Evolutionary conservation across 1,139 yeast species (phyloP), one percentile per base, ranked within the genome.

Genomic region (Ogataea hybrid): DNA sequence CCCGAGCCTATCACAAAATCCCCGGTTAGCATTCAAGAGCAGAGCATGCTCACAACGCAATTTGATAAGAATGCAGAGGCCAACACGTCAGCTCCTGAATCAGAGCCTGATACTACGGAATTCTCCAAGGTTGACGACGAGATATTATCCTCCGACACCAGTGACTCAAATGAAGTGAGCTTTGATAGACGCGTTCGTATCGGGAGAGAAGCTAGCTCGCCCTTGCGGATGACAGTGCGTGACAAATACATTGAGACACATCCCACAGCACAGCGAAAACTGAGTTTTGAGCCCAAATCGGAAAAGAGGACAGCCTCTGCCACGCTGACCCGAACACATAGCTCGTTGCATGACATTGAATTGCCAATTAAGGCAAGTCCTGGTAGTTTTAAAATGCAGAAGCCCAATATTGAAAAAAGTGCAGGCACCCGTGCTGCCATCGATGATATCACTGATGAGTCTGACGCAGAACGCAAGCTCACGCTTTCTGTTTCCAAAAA

Each of bases 401-500:
- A 18, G 5, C 32, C 30, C 10, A 43, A 42, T 37, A 15, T 18
- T 22, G 31, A 17, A 8, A 32, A 36, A 16, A 10, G 3, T 22
- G 27, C 25, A 10, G 20, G 22, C 10, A 11, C n/a, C 15, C 18
- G 25, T 9, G 36, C 11, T 4, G 18, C 28, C 12, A 20, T 39
- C 11, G 51, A 51, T 23, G 61, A 62, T 46, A 56, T 61, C 22
- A 63, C 49, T 14, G 65, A 73, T 35, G 63, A 61, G n/a, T 69
- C 70, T 34, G 73, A 71, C 37, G 83, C 83, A 6, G 85, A 82
- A 48, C 68, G 68, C 10, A 70, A 69, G 38, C 58, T 81, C 30
- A 68, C 81, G 0, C 63, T 80, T 42, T 73, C 75, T 0, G 77
- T 86, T 1, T 68, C 74, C 5, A 85, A 84, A 54, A 51, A 66